phyloP scores from a whole-genome alignment of 2,329 filamentous ascomycete genomes.

The Colletotrichum cereale region DNA sequence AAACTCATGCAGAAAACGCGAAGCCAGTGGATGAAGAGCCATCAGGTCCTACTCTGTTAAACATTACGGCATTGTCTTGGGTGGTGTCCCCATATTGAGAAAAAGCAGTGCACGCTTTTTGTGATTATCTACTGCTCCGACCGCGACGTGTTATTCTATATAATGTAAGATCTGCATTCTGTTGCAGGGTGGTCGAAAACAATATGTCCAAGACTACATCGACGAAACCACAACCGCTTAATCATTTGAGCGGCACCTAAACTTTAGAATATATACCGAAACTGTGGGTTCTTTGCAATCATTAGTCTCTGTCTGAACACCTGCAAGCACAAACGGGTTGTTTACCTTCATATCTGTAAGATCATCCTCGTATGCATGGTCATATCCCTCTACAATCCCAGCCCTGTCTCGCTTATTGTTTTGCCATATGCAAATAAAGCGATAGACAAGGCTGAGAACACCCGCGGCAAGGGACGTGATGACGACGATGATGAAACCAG shows the following conservation, averaged over 20 bases:
- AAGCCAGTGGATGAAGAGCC: background rate
- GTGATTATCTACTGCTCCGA: background rate
- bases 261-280: background rate
- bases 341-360: background rate
- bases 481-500: constrained; percentile 52
- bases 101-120: fast-evolving
- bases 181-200: fast-evolving
- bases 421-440: constrained; percentile 53
- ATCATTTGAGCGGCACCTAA: no score
- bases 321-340: no score
- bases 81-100: background rate
- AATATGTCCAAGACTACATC: no score
- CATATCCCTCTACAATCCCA: background rate
- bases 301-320: background rate
- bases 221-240: no score
- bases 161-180: background rate
- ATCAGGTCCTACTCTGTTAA: background rate
- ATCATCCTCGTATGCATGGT: background rate
- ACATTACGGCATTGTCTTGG: fast-evolving
- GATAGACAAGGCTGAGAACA: constrained; percentile 56
- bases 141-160: no score
- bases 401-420: background rate
- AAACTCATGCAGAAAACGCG: background rate
- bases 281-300: background rate
- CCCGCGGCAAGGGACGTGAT: constrained; percentile 48